Conservation (phyloP, 2,329 filamentous ascomycete species). For the Truncatella angustata region DNA sequence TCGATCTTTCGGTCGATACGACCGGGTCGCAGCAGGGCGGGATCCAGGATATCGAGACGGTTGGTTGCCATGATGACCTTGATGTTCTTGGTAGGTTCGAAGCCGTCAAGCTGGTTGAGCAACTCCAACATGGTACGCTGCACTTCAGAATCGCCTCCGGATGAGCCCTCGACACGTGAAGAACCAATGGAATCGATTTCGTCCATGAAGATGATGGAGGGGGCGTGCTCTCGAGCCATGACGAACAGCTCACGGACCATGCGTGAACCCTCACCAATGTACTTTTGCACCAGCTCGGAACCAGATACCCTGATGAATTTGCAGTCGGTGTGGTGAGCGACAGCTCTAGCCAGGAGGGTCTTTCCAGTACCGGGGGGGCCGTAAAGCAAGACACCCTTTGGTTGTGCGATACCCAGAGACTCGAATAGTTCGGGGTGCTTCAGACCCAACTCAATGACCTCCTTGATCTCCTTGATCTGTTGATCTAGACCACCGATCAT, state of each 20-base stretch:
- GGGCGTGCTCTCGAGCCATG: conserved; percentile 97
- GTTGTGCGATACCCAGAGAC: conserved; percentile 96
- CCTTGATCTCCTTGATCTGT: conserved; percentile 99
- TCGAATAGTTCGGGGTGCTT: conserved; percentile 99
- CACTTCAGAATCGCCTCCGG: conserved; percentile 94
- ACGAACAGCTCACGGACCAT: conserved; percentile 99
- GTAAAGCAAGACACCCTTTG: conserved; percentile 95
- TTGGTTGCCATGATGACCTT: conserved; percentile 99
- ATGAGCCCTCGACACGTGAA: conserved; percentile 92
- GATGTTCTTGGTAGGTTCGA: conserved; percentile 99
- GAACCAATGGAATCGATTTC: conserved; percentile 99
- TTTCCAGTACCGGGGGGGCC: conserved; percentile 97
- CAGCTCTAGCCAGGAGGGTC: conserved; percentile 89
- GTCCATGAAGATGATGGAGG: conserved; percentile 99
- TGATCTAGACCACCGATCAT: conserved; percentile 99
- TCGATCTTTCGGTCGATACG: conserved; percentile 99
- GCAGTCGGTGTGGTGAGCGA: conserved; percentile 97
- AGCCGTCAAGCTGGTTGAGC: conserved; percentile 96
- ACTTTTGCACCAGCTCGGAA: conserved; percentile 96
- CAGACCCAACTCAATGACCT: conserved; percentile 96
- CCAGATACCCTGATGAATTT: conserved; percentile 98
- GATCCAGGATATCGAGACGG: conserved; percentile 94
- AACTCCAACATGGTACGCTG: conserved; percentile 98
- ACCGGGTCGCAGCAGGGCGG: conserved; percentile 89
- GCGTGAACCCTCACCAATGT: conserved; percentile 95